These are phyloP conservation scores for Pleochaeta shiraiana DNA, from an alignment of 2,329 filamentous ascomycete species.

Conservation along the genomic window DNA sequence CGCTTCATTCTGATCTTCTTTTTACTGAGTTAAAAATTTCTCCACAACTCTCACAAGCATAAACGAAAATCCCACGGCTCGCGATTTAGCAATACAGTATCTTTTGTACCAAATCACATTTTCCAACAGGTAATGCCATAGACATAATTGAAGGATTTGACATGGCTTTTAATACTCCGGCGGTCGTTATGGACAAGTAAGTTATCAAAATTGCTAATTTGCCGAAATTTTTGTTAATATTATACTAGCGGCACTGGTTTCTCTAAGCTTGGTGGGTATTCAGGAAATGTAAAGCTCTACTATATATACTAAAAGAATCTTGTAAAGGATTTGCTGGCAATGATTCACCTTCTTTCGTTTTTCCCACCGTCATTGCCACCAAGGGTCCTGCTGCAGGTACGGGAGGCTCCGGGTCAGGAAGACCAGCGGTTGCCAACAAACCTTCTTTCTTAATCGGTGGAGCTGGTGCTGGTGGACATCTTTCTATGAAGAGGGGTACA, in stretches of 20 bases:
- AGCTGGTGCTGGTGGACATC: constrained; percentile 58
- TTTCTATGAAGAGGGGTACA: constrained; percentile 83
- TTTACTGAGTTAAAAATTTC: too few relatives aligned
- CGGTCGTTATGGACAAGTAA: constrained; percentile 99
- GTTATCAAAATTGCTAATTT: constrained; percentile 18
- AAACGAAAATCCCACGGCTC: too few relatives aligned
- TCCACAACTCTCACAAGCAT: too few relatives aligned
- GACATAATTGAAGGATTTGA: too few relatives aligned
- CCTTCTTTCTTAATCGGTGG: constrained; percentile 87
- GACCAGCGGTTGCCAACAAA: constrained; percentile 82
- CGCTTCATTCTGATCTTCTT: too few relatives aligned
- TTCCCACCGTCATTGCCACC: constrained; percentile 94
- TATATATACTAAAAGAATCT: constrained; percentile 6
- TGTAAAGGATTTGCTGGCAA: constrained; percentile 84
- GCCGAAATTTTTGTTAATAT: background rate
- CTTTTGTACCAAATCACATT: background rate
- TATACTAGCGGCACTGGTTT: constrained; percentile 84
- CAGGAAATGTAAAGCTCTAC: background rate
- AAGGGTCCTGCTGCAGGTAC: constrained; percentile 54
- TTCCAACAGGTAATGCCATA: too few relatives aligned
- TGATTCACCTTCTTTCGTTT: constrained; percentile 97
- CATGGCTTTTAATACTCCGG: constrained; percentile 97
- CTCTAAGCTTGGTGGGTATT: constrained; percentile 75
- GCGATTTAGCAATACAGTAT: background rate
- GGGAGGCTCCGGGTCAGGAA: constrained; percentile 62